These are phyloP conservation scores for Aureobasidium sp. DNA, from an alignment of 2,329 filamentous ascomycete genomes.

Conservation along the genomic window DNA sequence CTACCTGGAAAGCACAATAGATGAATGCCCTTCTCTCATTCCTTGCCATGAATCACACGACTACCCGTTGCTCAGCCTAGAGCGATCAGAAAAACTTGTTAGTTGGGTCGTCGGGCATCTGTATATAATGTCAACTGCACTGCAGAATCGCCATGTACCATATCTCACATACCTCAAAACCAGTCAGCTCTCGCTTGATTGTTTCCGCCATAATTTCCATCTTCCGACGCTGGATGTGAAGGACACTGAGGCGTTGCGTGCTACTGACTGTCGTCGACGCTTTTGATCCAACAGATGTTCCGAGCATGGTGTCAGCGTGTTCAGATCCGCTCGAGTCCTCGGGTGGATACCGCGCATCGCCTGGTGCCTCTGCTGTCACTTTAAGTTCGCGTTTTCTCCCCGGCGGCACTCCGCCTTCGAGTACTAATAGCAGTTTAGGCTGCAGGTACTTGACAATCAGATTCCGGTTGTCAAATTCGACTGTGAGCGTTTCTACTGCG, in stretches of 20 bases:
- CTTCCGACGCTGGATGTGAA: slow-evolving; percentile 44
- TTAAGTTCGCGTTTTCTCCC: slow-evolving; percentile 33
- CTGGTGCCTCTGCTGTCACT: slow-evolving; percentile 37
- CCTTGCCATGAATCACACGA: no score
- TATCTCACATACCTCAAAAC: slow-evolving; percentile 34
- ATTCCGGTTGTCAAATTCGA: slow-evolving; percentile 40
- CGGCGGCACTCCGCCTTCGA: slow-evolving; percentile 42
- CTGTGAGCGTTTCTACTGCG: slow-evolving; percentile 38
- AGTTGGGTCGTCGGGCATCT: slow-evolving; percentile 38
- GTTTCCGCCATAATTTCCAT: slow-evolving; percentile 39
- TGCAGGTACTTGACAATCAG: slow-evolving; percentile 42
- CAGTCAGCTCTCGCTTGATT: slow-evolving; percentile 38
- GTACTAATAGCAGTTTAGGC: slow-evolving; percentile 39
- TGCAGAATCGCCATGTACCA: background rate
- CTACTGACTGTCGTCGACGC: slow-evolving; percentile 29
- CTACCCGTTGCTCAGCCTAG: background rate
- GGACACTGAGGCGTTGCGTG: slow-evolving; percentile 32
- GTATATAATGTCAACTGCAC: slow-evolving; percentile 5
- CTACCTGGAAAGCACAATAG: background rate
- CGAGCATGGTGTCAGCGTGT: background rate
- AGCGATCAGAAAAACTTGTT: slow-evolving; percentile 26
- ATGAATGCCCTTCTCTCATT: background rate
- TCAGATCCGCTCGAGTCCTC: slow-evolving; percentile 6
- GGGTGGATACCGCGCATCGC: slow-evolving; percentile 34
- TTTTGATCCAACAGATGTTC: slow-evolving; percentile 15